Percentiles rank a stretch among this genome's conserved stretches.
Evolutionary conservation across 352 stramenopile genomes (phyloP).

Genomic region (Globisporangium sylvaticum): DNA sequence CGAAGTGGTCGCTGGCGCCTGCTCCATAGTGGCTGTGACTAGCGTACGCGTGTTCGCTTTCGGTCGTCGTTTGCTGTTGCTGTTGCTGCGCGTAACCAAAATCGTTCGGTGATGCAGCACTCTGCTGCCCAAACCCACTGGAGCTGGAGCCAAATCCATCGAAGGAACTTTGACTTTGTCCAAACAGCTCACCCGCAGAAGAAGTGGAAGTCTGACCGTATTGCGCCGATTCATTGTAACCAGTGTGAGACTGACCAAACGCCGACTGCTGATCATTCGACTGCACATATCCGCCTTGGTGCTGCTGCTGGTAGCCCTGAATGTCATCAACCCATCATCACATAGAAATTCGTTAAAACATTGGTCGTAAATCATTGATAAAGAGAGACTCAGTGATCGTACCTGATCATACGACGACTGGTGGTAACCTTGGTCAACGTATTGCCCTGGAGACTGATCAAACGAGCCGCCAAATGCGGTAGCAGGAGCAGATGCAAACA

Average conservation of each 20-base stretch:
- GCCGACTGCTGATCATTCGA: background rate
- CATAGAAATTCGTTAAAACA: background rate
- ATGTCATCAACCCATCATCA: background rate
- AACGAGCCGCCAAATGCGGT: conserved; percentile 33
- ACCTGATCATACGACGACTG: conserved; percentile 32
- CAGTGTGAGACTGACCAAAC: conserved; percentile 12
- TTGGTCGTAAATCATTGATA: background rate
- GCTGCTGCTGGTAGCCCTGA: conserved; percentile 11
- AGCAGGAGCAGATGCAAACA: conserved; percentile 49
- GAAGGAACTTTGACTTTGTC: conserved; percentile 14
- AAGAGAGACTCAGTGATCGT: background rate
- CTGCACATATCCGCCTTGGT: conserved; percentile 21
- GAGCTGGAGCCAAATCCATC: conserved; percentile 11
- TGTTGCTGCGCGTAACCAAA: conserved; percentile 6
- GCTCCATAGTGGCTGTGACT: conserved; percentile 5
- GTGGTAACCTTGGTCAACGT: conserved; percentile 29
- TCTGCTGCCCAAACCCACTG: conserved; percentile 10
- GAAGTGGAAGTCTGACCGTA: conserved; percentile 22
- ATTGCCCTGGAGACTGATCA: conserved; percentile 23
- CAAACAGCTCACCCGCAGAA: conserved; percentile 27
- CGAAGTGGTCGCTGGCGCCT: background rate
- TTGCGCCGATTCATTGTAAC: conserved; percentile 14
- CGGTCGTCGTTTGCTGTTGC: background rate
- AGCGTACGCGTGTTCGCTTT: background rate
- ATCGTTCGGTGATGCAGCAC: background rate